Evolutionary conservation across 805 yeast genomes (phyloP), one percentile per base, ranked within the genome.

Genomic region (Wickerhamiella musiphila): DNA sequence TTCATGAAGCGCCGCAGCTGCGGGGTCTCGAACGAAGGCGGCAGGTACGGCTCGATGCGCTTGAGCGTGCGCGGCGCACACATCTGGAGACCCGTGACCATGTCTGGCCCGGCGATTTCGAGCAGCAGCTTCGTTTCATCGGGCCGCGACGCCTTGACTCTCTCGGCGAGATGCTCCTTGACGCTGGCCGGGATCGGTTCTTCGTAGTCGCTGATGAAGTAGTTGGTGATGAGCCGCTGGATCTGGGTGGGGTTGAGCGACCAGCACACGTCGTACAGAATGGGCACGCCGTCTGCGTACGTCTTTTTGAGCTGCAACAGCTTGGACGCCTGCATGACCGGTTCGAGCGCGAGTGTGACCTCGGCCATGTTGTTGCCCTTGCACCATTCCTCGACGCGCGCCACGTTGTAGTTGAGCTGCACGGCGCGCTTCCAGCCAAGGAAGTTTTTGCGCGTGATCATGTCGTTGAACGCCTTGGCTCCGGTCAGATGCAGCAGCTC

Each of bases 351-450:
- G 23, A 73, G 70, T 4, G 86, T 69, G 2, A 92, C 93, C 51
- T 84, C 94, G 31, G 78, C 77, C 40, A 90, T 70, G 32, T 78
- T 84, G 53, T 86, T 94, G 6, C 82, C 72, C 60, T 82, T 86
- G 57, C 96, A 86, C 98, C 98, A 90, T 59, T 90, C 99, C 55
- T 83, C 95, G 47, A 90, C 66, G 48, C 96, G 70, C 3, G 98
- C 90, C 34, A 84, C 92, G 54, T 90, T 90, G 60, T 90, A 90
- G 54, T 83, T 90, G 57, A 90, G 72, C 58, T 90, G 98, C 45
- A 90, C 66, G 29, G 96, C 96, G 52, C 98, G 76, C 61, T 86
- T 90, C 98, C 98, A 90, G 8, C 94, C 77, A 51, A 86, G 61
- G 59, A 86, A 92, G 58, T 74, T 77, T 56, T 94, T 71, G 61